Evolutionary conservation across 306 rosid species (phyloP), one percentile per base, ranked within the genome.

Genomic region (Betula pendula): DNA sequence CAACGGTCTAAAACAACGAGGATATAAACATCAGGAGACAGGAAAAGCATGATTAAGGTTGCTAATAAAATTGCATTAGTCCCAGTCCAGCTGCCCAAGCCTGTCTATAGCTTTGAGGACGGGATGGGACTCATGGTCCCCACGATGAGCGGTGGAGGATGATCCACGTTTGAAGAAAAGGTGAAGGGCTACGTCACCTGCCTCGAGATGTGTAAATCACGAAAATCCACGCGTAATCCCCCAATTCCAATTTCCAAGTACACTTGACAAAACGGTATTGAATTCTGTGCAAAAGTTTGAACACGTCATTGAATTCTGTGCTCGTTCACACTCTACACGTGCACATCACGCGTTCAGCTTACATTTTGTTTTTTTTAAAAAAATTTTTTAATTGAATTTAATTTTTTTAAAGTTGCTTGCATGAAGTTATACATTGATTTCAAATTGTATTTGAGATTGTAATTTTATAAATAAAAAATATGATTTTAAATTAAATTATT

Each of bases 151-250:
- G 81, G 78, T 53, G 53, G 0, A 2, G 2, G 25, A 27, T 10
- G 31, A 38, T 43, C 58, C 84, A 71, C 77, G 84, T 52, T 45
- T 2, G 31, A 3, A 13, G 12, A 70, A 43, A 69, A 17, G 35
- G 14, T 2, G 1, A 5, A 20, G 27, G 2, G 40, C 4, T 17
- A 42, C 33, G 20, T 15, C 73, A 25, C 24, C 11, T 7, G 4
- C 77, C 77, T 29, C 65, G 71, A 33, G 9, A 76, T 16, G 8
- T 45, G 55, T 24, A 8, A 16, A 9, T 38, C 66, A 11, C 81
- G 74, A 59, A n/a, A 5, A 0, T 8, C 71, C 16, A 76, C 74
- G 15, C 71, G 19, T 77, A 27, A 27, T 14, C 6, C 16, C 2
- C 8, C 42, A 5, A 5, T 38, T n/a, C 19, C 62, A 6, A 5